Percentiles rank a stretch among this genome's conserved stretches.
phyloP scores from a whole-genome alignment of 257 asterid genomes.

The Capsicum chinense region DNA sequence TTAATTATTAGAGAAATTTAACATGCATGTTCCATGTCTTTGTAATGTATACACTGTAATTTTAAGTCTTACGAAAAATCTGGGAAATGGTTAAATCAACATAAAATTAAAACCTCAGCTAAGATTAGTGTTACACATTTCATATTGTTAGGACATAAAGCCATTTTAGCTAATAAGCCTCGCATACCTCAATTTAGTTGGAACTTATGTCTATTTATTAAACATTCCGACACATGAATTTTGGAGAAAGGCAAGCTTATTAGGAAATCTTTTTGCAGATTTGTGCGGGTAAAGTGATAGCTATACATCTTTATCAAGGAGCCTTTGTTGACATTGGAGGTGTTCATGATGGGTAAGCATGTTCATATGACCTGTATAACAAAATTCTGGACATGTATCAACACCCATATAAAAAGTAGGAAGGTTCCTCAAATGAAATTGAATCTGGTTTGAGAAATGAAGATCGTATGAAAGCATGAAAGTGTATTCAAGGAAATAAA shows the following conservation, averaged over 20 bases:
- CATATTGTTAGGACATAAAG: neutral
- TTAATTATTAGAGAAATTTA: neutral
- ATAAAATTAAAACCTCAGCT: neutral
- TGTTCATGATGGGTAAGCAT: slow-evolving; percentile 87
- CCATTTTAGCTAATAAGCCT: neutral
- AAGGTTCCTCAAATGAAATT: neutral
- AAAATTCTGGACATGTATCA: slow-evolving; percentile 9
- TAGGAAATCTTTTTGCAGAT: slow-evolving; percentile 50
- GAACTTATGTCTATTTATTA: neutral
- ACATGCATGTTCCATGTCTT: slow-evolving; percentile 6
- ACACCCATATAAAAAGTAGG: neutral
- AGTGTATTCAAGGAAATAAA: neutral
- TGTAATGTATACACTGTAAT: neutral
- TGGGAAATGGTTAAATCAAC: neutral
- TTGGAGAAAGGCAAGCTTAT: slow-evolving; percentile 25
- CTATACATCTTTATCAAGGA: slow-evolving; percentile 95
- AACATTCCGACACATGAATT: neutral
- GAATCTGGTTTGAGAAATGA: neutral
- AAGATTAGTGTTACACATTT: neutral
- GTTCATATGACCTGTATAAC: slow-evolving; percentile 26
- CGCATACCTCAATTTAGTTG: neutral
- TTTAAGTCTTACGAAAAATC: neutral
- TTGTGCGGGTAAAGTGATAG: slow-evolving; percentile 91
- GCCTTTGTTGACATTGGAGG: slow-evolving; percentile 98
- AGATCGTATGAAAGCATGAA: neutral